Evolutionary conservation across 2,329 filamentous ascomycete species (phyloP), one percentile per base, ranked within the genome.

Genomic region (Zopfia rhizophila): DNA sequence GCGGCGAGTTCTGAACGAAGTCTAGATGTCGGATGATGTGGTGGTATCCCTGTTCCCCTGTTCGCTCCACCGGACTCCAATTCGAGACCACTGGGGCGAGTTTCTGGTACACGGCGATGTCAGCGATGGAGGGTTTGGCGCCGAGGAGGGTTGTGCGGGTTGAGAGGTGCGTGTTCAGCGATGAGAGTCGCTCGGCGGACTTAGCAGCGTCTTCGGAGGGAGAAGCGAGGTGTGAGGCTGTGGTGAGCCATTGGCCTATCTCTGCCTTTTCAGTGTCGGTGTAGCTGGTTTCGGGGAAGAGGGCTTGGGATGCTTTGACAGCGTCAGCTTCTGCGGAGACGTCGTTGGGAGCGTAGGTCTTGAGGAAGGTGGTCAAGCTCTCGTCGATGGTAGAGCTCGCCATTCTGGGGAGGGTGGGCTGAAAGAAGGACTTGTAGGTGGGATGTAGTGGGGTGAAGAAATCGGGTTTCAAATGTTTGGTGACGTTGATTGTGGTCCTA

Each of bases 21-120:
- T 97, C 93, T 66, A 97, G 75, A 71, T 90, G 89, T 58, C 93
- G 90, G 46, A 97, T 90, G 58, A 97, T 89, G 75, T 97, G 87
- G 54, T 95, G 92, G 72, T 88, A 88, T 51, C 93, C 93, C 55
- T 91, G 82, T 77, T 96, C 86, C 53, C 93, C 93, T 16, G 93
- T 96, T 67, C 90, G 85, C 81, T 96, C 85, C 76, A 97, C 91
- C 33, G 88, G 76, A 2, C 82, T 83, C 93, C 93, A 97, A 56
- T 80, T 79, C 66, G 87, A 83, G 48, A 96, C 90, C 27, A 88
- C 69, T 10, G 91, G 88, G 1, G 87, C 88, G 23, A 96, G 81
- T 41, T 87, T 82, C 55, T 89, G 80, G 80, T 94, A 97, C 65
- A 94, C 80, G 59, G 89, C 88, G 48, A 95, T 80, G 65, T 97